These are phyloP conservation scores for Ceratobasidium theobromae DNA, from an alignment of 1,284 basidiomycete genomes.

Conservation along the genomic window DNA sequence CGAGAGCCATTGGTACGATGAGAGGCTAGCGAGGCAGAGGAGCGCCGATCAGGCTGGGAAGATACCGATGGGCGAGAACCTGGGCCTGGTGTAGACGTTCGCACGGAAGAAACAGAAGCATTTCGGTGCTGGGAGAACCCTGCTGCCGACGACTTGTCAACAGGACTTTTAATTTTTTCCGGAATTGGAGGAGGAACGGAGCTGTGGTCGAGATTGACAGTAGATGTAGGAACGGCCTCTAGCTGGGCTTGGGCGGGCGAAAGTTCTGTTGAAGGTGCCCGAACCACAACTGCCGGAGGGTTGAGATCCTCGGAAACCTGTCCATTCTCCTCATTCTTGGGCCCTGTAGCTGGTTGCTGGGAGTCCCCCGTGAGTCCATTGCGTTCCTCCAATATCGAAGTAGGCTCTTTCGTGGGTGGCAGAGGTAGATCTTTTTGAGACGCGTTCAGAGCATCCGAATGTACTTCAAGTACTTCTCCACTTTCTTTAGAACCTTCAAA, in stretches of 20 bases:
- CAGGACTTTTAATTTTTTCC: constrained; percentile 21
- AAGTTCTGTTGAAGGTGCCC: constrained; percentile 21
- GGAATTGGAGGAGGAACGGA: constrained; percentile 20
- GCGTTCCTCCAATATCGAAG: background rate
- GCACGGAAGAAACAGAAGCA: constrained; percentile 26
- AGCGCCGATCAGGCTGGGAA: constrained; percentile 1
- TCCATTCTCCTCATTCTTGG: background rate
- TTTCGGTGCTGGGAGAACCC: constrained; percentile 14
- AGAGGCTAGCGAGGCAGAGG: constrained; percentile 4
- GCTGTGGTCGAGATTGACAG: background rate
- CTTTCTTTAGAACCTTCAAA: background rate
- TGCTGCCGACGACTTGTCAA: constrained; percentile 17
- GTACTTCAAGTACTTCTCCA: background rate
- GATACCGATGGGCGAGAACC: constrained; percentile 15
- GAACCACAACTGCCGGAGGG: constrained; percentile 22
- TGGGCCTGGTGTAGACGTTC: constrained; percentile 23
- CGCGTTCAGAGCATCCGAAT: background rate
- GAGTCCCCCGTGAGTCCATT: background rate
- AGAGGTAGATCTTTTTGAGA: constrained; percentile 23
- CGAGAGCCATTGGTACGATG: constrained; percentile 23
- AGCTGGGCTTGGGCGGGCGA: background rate
- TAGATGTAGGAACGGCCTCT: background rate
- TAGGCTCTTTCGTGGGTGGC: background rate
- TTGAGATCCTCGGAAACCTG: background rate
- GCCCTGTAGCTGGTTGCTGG: background rate